phyloP scores from a whole-genome alignment of 345 rosid species.

The Adansonia digitata region DNA sequence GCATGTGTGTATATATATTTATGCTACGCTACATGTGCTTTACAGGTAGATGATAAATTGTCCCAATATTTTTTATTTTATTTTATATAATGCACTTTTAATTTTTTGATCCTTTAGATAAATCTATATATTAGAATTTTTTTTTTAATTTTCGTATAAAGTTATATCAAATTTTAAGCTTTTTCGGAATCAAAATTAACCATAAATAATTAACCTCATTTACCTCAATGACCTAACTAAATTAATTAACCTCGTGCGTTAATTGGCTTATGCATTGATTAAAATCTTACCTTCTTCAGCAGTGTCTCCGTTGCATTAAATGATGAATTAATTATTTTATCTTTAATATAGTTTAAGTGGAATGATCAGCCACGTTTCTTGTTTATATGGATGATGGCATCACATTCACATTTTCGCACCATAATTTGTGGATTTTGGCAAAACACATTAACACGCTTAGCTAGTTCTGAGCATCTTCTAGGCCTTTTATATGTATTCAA shows the following conservation, averaged over 20 bases:
- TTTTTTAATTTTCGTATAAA: no score
- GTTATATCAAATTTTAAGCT: no score
- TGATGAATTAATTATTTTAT: neutral
- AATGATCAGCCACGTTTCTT: neutral
- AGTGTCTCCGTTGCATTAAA: constrained; percentile 1
- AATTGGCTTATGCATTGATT: neutral
- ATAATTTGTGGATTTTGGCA: neutral
- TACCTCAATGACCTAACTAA: neutral
- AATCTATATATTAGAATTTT: no score
- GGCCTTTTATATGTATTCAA: neutral
- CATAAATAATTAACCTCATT: neutral
- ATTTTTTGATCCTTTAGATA: no score
- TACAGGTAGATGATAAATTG: no score
- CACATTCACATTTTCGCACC: neutral
- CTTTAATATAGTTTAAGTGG: neutral
- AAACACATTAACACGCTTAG: no score
- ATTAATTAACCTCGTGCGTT: neutral
- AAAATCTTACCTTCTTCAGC: neutral
- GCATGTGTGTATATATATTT: no score
- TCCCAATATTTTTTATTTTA: no score
- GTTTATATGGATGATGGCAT: neutral
- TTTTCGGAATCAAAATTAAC: no score
- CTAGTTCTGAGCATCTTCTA: neutral
- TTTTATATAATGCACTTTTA: no score
- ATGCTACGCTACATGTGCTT: no score